A percentile compares a stretch with the other conserved stretches of the same genome.
These are phyloP conservation scores for Talaromyces piceae DNA, from an alignment of 2,329 filamentous ascomycete species.

Conservation along the genomic window DNA sequence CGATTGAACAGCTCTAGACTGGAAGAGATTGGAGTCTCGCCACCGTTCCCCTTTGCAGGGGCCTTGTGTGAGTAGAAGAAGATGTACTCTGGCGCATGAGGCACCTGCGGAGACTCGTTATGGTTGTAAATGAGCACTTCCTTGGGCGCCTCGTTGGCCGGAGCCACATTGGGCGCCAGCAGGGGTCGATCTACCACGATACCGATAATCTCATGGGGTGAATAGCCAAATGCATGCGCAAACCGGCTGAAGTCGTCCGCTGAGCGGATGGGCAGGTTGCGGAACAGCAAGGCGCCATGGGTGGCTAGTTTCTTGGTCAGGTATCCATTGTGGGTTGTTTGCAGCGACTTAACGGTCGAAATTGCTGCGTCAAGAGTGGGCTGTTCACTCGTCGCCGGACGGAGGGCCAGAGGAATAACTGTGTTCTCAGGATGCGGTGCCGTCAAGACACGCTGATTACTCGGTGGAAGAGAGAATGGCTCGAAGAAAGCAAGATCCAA, in stretches of 20 bases:
- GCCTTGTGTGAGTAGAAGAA: conserved; percentile 42
- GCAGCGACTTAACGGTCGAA: conserved; percentile 27
- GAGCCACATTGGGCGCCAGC: conserved; percentile 39
- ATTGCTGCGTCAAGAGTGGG: conserved; percentile 27
- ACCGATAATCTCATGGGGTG: conserved; percentile 45
- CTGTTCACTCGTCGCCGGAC: conserved; percentile 17
- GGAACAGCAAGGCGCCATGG: conserved; percentile 43
- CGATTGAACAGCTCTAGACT: conserved; percentile 42
- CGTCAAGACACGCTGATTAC: conserved; percentile 37
- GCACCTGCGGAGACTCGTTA: conserved; percentile 46
- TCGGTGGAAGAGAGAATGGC: conserved; percentile 32
- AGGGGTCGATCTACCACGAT: conserved; percentile 42
- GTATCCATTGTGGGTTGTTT: conserved; percentile 17
- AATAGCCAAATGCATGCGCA: conserved; percentile 43
- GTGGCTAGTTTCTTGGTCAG: conserved; percentile 37
- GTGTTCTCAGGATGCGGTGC: conserved; percentile 32
- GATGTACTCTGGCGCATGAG: conserved; percentile 46
- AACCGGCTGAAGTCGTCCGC: conserved; percentile 44
- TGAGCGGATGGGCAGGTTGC: conserved; percentile 38
- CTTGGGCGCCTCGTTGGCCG: conserved; percentile 44
- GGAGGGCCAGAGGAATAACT: conserved; percentile 34
- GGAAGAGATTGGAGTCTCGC: conserved; percentile 43
- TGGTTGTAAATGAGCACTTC: conserved; percentile 45
- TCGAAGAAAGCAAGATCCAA: conserved; percentile 22
- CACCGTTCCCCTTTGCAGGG: conserved; percentile 17